Base-by-base conservation (phyloP, 768 basidiomycete species). In the Gloeostereum incarnatum region DNA sequence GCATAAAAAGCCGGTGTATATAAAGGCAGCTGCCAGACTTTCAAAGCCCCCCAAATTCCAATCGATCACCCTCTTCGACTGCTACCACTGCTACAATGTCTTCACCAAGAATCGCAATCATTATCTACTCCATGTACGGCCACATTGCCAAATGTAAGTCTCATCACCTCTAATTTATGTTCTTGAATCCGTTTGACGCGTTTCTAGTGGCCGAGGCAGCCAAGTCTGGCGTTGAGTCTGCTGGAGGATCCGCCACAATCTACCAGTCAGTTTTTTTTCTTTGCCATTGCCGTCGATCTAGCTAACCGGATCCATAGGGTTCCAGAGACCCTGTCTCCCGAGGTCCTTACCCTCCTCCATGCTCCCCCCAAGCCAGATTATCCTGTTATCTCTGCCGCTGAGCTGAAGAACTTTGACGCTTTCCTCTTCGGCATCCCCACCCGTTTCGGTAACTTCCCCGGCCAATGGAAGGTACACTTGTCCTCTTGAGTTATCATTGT, bases 381-480 rank as follows among this genome's bases (percentile, higher is more conserved):
- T 57, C 86, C 88, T 3, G 50, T 85, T 47, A 63, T 88, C 49
- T 62, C 58, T 2, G 68, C 79, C 18, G n/a, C n/a, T n/a, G 9
- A 42, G 30, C 66, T 94, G 36, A 46, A 60, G 14, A 41, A 66
- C 4, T 83, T 69, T 50, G 85, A 93, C 48, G 88, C 73, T 4
- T 78, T 73, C 69, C 46, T 93, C 45, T 66, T 88, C 36, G 89
- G 86, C 43, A 65, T 88, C 41, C 81, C 81, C 37, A 84, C 83
- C 18, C 81, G 89, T 49, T 93, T 73, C 60, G 89, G 89, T 29
- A 78, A 71, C 50, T 78, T 86, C 57, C 75, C 88, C 18, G 82
- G 65, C 2, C 89, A 92, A 49, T 82, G 76, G 76, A 84, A 82
- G 73, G 62, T 46, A 6, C 36, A 43, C 35, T 41, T 49, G 6